These are phyloP conservation scores for Malassezia caprae DNA, from an alignment of 1,284 basidiomycete genomes.

Conservation along the genomic window DNA sequence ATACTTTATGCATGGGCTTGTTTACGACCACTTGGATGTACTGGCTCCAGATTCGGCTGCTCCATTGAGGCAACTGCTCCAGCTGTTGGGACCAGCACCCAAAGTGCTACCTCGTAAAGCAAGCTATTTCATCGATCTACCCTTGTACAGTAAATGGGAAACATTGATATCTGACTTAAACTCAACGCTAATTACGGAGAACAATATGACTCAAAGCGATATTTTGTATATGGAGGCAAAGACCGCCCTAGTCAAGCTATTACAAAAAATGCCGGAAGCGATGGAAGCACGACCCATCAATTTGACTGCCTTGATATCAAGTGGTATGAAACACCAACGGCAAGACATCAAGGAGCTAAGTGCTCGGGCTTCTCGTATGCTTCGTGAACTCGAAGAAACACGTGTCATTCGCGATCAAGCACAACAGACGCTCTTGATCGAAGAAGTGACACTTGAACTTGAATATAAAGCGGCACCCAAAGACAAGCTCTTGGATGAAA, in stretches of 20 bases:
- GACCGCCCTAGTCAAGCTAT: slow-evolving; percentile 93
- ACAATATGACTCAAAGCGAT: slow-evolving; percentile 91
- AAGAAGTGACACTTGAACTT: slow-evolving; percentile 89
- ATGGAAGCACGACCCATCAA: slow-evolving; percentile 62
- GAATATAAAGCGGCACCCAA: slow-evolving; percentile 88
- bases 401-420: slow-evolving; percentile 73
- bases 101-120: slow-evolving; percentile 92
- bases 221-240: slow-evolving; percentile 99
- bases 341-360: not conserved
- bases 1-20: slow-evolving; percentile 91
- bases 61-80: slow-evolving; percentile 86
- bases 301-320: slow-evolving; percentile 72
- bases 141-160: slow-evolving; percentile 95
- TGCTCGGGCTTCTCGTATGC: slow-evolving; percentile 88
- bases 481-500: slow-evolving; percentile 89
- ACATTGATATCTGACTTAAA: slow-evolving; percentile 96
- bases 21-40: slow-evolving; percentile 86
- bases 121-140: slow-evolving; percentile 83
- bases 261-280: slow-evolving; percentile 67
- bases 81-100: slow-evolving; percentile 86
- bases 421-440: slow-evolving; percentile 85
- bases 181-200: slow-evolving; percentile 77
- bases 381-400: slow-evolving; percentile 84
- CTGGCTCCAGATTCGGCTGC: slow-evolving; percentile 93
- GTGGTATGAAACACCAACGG: not conserved